These are phyloP conservation scores for Mucor indicus DNA, from an alignment of 371 early-diverging fungal genomes.

Conservation along the genomic window DNA sequence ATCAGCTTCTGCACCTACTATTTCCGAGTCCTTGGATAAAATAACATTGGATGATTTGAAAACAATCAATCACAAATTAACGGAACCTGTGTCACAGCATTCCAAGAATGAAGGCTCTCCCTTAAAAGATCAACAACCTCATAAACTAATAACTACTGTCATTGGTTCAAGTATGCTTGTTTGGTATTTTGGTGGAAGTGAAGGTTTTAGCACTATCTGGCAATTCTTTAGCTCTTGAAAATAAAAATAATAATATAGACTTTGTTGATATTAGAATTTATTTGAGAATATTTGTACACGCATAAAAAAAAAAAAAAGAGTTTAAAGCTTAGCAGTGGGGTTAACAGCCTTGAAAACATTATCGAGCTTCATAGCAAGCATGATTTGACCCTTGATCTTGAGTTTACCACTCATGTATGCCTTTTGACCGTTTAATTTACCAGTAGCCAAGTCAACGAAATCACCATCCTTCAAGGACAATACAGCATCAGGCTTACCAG, in stretches of 20 bases:
- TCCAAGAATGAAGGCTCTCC: neutral
- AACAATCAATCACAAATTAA: neutral
- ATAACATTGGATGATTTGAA: neutral
- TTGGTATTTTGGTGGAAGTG: conserved; percentile 27
- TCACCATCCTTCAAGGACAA: conserved; percentile 70
- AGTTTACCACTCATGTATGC: conserved; percentile 90
- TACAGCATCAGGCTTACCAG: conserved; percentile 63
- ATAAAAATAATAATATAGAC: neutral
- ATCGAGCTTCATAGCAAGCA: conserved; percentile 81
- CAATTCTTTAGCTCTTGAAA: conserved; percentile 14
- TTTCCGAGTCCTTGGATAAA: neutral
- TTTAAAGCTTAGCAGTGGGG: conserved; percentile 54
- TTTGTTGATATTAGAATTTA: too few relatives aligned
- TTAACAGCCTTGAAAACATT: conserved; percentile 52
- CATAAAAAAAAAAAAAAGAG: neutral
- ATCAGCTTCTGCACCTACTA: neutral
- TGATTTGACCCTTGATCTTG: conserved; percentile 85
- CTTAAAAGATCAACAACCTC: neutral
- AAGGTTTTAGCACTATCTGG: conserved; percentile 16
- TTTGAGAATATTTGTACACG: neutral
- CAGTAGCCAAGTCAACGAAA: conserved; percentile 81
- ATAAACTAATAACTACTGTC: neutral
- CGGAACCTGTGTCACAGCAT: neutral
- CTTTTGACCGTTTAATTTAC: conserved; percentile 76
- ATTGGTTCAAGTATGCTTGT: conserved; percentile 21